Conservation (phyloP, 2,329 filamentous ascomycete species). For the Verruconis gallopava region DNA sequence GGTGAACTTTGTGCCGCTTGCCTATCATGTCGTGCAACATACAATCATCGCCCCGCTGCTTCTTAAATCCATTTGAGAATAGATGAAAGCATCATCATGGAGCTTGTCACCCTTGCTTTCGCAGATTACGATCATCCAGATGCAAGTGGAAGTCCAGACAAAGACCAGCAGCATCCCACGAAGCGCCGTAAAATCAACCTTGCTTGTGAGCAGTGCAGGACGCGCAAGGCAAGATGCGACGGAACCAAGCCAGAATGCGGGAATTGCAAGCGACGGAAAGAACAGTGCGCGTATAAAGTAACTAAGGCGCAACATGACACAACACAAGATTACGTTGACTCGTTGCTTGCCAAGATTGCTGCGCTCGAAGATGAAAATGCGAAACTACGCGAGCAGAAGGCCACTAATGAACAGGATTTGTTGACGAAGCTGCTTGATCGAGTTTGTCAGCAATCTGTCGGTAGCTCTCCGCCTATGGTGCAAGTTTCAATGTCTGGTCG, state of each 20-base stretch:
- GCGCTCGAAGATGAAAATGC: not conserved
- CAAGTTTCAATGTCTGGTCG: not conserved
- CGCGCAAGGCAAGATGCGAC: not conserved
- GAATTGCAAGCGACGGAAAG: not conserved
- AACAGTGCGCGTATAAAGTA: not conserved
- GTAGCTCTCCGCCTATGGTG: not conserved
- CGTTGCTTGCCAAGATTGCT: not conserved
- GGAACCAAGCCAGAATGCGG: not conserved
- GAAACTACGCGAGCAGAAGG: not conserved
- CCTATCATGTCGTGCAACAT: too few species aligned
- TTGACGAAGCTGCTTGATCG: not conserved
- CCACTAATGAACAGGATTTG: not conserved
- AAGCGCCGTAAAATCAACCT: conserved; percentile 1
- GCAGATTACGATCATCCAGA: not conserved
- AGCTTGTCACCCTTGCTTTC: not conserved
- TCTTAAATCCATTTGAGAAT: too few species aligned
- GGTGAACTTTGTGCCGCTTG: too few species aligned
- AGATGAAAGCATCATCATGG: too few species aligned
- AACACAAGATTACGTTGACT: not conserved
- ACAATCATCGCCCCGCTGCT: too few species aligned
- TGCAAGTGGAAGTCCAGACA: not conserved
- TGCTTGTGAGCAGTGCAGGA: not conserved
- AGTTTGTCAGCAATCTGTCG: not conserved
- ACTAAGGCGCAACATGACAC: not conserved
- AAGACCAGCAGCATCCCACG: not conserved